Evolutionary conservation across 345 rosid species (phyloP), one percentile per base, ranked within the genome.

Genomic region (Arabidopsis arenosa): DNA sequence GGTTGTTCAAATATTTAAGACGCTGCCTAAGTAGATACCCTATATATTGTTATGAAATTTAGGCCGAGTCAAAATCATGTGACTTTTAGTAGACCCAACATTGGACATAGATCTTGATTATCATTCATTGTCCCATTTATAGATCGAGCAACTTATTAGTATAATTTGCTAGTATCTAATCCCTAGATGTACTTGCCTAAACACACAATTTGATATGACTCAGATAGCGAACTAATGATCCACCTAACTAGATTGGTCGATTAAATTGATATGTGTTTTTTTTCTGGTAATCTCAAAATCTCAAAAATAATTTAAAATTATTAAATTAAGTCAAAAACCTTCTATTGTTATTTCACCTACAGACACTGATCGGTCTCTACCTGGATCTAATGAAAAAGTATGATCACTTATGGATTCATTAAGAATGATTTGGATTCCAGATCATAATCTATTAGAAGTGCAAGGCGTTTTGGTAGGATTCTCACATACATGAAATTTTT

Each of bases 1-100:
- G 47, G 68, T 75, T 59, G 79, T 75, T 67, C 79, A 60, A 57
- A 13, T 67, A 68, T 68, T 75, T 49, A 75, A 68, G 74, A 68
- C 9, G 68, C 55, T 75, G 63, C 30, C 54, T 60, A 60, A 68
- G 74, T 68, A 41, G 79, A 75, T 60, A 60, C 67, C 60, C 48
- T n/a, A 14, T 23, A 23, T 23, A 23, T n/a, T 18, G 30, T 30
- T 54, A 67, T 59, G 79, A 13, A 67, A 17, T 39, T 49, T 51
- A 60, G 44, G 56, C 18, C n/a, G 37, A 18, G 68, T 67, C 73
- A 67, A n/a, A 67, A 59, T 68, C 63, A 51, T 14, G 23, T 30
- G 17, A 75, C 52, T 49, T 23, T 39, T 59, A 49, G 62, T 59
- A 60, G 74, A 75, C 79, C 79, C 79, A 60, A 49, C 79, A 75